Percentiles rank a stretch among this genome's conserved stretches.
Conservation (phyloP, 75 land plant species). For the Selaginella tamariscina region DNA sequence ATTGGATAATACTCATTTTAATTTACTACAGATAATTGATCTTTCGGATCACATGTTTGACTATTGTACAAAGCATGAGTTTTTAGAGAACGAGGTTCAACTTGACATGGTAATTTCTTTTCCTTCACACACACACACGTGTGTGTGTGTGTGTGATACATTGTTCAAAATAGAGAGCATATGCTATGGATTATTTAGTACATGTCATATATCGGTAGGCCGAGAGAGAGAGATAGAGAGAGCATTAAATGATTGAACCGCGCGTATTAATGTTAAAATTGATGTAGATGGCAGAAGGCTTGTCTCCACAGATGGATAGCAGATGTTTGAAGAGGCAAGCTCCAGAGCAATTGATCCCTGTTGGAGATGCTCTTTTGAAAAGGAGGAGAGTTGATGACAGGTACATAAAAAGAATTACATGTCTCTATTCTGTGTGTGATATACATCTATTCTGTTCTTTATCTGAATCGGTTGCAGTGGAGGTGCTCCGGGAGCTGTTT, state of each 20-base stretch:
- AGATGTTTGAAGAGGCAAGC: background rate
- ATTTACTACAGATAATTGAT: constrained; percentile 17
- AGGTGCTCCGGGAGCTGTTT: background rate
- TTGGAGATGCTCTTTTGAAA: background rate
- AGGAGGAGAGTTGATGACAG: background rate
- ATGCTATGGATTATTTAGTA: too few relatives aligned
- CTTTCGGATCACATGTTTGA: constrained; percentile 19
- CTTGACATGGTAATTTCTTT: background rate
- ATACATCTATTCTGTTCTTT: too few relatives aligned
- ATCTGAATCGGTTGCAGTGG: background rate
- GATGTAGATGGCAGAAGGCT: background rate
- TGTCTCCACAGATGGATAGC: background rate
- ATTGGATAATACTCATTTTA: too few relatives aligned
- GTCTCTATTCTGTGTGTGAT: too few relatives aligned
- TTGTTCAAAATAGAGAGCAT: too few relatives aligned
- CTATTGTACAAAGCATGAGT: constrained; percentile 21
- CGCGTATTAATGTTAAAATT: too few relatives aligned
- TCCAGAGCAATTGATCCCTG: background rate
- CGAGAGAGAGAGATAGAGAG: too few relatives aligned
- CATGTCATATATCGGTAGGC: too few relatives aligned
- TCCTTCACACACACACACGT: too few relatives aligned
- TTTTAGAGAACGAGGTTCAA: constrained; percentile 11
- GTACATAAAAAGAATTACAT: too few relatives aligned
- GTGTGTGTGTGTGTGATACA: too few relatives aligned
- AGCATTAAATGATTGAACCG: background rate